Base-by-base conservation (phyloP, 1,284 basidiomycete species). In the Hemileia vastatrix region DNA sequence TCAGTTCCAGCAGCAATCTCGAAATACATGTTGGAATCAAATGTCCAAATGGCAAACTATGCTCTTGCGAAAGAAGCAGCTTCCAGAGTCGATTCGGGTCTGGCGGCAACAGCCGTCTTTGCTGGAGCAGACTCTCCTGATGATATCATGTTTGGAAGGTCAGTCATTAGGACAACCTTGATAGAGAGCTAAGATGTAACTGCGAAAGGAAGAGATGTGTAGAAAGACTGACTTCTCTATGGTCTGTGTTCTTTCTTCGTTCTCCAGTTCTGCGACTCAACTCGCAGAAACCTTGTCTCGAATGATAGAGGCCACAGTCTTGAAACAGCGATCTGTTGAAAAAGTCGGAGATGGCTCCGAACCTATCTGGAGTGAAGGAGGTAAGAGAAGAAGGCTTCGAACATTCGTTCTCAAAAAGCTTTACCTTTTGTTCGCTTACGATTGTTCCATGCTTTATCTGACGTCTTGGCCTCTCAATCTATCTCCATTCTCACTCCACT, bases 1-100 rank as follows among this genome's bases (percentile, higher is more conserved):
- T 59, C 68, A 1, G 84, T 84, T 44, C 82, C 82, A 49, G 79
- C 83, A 59, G 77, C 80, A 40, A 81, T 88, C 66, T 78, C 79
- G 8, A 82, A 85, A 69, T 89, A 88, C 68, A 80, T 88, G 19
- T 64, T 81, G 19, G 81, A 83, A 73, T 83, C 84, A 4, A 88
- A 88, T 68, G 85, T 83, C 0, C 86, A 88, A 71, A 81, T 87
- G 47, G 84, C 84, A 60, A 60, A 66, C 67, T 88, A 88, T 71
- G 79, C 80, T 3, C 77, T 84, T 5, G 83, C 84, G 1, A 77
- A 78, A 6, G 65, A 72, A 50, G 82, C 82, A 67, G 84, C 83
- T 0, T 69, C 73, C 15, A 78, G 84, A 6, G 82, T 85, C 49
- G 73, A 73, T 0, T 78, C 81, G 1, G 84, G 82, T 0, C 78